phyloP scores from a whole-genome alignment of 257 asterid species.

The Fraxinus excelsior region DNA sequence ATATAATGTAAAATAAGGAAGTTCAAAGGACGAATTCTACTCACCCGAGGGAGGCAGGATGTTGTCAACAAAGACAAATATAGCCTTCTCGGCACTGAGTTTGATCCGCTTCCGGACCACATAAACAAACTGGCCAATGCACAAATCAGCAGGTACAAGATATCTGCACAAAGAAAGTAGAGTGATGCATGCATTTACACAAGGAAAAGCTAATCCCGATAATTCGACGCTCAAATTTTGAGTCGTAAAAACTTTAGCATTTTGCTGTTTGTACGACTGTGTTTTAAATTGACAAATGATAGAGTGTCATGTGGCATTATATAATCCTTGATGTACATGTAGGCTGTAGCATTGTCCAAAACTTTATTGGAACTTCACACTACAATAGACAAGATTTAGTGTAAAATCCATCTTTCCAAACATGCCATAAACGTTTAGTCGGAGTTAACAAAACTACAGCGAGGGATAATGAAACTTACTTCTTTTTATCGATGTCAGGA shows the following conservation, averaged over 20 bases:
- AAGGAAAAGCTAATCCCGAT: neutral
- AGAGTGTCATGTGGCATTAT: too few relatives aligned
- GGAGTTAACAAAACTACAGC: neutral
- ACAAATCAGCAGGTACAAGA: slow-evolving; percentile 74
- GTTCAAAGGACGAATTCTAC: slow-evolving; percentile 18
- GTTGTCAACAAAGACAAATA: slow-evolving; percentile 65
- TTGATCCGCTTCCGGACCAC: slow-evolving; percentile 74
- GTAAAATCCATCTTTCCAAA: neutral
- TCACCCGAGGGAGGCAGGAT: slow-evolving; percentile 70
- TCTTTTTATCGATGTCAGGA: slow-evolving; percentile 78
- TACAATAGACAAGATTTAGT: too few relatives aligned
- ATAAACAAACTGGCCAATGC: slow-evolving; percentile 76
- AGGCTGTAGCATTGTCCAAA: neutral
- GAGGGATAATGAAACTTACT: slow-evolving; percentile 45
- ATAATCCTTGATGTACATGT: too few relatives aligned
- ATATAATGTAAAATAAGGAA: neutral
- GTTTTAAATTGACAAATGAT: too few relatives aligned
- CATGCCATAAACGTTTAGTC: neutral
- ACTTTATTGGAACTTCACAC: neutral
- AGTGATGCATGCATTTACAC: neutral
- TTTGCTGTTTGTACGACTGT: neutral
- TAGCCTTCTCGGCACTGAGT: slow-evolving; percentile 71
- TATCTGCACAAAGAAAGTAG: slow-evolving; percentile 43
- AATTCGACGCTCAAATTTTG: neutral
- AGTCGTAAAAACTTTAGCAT: neutral